These are phyloP conservation scores for Ganoderma sp. DNA, from an alignment of 1,284 basidiomycete genomes.

Conservation along the genomic window DNA sequence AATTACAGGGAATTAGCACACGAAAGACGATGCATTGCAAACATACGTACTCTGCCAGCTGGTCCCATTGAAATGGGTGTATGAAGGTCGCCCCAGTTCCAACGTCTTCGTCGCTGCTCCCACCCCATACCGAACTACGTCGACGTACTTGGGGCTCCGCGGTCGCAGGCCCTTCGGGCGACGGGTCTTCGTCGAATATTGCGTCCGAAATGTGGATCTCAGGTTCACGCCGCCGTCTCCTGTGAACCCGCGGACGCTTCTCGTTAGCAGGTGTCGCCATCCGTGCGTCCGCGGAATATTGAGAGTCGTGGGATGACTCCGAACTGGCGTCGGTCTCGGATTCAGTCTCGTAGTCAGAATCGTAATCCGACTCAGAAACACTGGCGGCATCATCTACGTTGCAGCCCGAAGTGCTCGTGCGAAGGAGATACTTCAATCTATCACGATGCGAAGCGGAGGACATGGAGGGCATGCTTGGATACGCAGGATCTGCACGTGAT, in stretches of 20 bases:
- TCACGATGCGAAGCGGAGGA: slow-evolving; percentile 21
- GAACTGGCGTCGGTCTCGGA: slow-evolving; percentile 23
- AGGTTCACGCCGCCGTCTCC: slow-evolving; percentile 31
- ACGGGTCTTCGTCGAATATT: slow-evolving; percentile 62
- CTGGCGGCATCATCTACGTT: slow-evolving; percentile 23
- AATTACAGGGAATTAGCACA: neutral
- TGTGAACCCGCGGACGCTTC: slow-evolving; percentile 10
- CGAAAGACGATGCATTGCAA: no score
- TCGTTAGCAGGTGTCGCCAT: neutral
- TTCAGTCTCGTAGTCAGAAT: slow-evolving; percentile 23
- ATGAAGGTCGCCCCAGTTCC: slow-evolving; percentile 62
- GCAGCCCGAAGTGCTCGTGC: slow-evolving; percentile 13
- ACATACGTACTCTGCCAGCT: slow-evolving; percentile 36
- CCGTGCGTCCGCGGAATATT: slow-evolving; percentile 9
- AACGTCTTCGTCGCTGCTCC: slow-evolving; percentile 31
- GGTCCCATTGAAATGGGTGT: slow-evolving; percentile 54
- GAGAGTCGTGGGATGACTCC: slow-evolving; percentile 15
- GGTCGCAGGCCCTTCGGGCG: slow-evolving; percentile 60
- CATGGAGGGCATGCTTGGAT: slow-evolving; percentile 18
- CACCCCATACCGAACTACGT: slow-evolving; percentile 31
- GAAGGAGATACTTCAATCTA: slow-evolving; percentile 3
- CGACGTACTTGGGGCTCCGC: slow-evolving; percentile 25
- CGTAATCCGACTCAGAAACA: slow-evolving; percentile 24
- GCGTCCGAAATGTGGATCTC: slow-evolving; percentile 65
- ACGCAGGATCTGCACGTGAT: slow-evolving; percentile 8